Percentiles rank a stretch among this genome's conserved stretches.
phyloP scores from a whole-genome alignment of 257 asterid species.

The Vinca minor region DNA sequence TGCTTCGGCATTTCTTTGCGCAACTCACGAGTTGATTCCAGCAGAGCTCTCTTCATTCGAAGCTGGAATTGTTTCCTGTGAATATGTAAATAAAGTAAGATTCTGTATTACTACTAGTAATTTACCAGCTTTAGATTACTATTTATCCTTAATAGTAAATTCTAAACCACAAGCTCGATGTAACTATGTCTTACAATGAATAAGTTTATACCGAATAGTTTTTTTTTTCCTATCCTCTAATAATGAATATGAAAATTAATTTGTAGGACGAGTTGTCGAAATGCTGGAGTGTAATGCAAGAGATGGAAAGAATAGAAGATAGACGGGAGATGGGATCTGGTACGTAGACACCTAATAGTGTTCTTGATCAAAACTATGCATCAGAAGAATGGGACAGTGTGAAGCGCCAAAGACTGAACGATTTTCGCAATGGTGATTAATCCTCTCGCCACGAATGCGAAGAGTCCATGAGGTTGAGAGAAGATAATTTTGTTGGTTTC shows the following conservation, averaged over 20 bases:
- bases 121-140: neutral
- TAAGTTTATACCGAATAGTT: too few species aligned
- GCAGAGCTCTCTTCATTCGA: slow-evolving; percentile 22
- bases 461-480: too few species aligned
- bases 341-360: slow-evolving; percentile 28
- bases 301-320: slow-evolving; percentile 14
- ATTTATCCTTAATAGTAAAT: too few species aligned
- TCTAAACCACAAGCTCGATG: too few species aligned
- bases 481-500: too few species aligned
- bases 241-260: neutral
- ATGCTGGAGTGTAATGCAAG: slow-evolving; percentile 31
- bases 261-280: slow-evolving; percentile 34
- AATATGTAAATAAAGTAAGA: slow-evolving; percentile 33
- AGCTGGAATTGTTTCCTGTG: slow-evolving; percentile 27
- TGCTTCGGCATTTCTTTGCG: slow-evolving; percentile 53
- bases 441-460: too few species aligned
- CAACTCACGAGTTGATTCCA: slow-evolving; percentile 34
- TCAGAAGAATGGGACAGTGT: slow-evolving; percentile 13
- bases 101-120: neutral
- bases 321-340: slow-evolving; percentile 15
- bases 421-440: slow-evolving; percentile 19
- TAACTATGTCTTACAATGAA: too few species aligned
- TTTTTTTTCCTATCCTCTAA: too few species aligned
- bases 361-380: slow-evolving; percentile 22
- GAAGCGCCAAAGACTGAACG: slow-evolving; percentile 31